A percentile compares a stretch with the other conserved stretches of the same genome.
These are phyloP conservation scores for Candida glucosophila DNA, from an alignment of 1,139 yeast genomes.

Conservation along the genomic window DNA sequence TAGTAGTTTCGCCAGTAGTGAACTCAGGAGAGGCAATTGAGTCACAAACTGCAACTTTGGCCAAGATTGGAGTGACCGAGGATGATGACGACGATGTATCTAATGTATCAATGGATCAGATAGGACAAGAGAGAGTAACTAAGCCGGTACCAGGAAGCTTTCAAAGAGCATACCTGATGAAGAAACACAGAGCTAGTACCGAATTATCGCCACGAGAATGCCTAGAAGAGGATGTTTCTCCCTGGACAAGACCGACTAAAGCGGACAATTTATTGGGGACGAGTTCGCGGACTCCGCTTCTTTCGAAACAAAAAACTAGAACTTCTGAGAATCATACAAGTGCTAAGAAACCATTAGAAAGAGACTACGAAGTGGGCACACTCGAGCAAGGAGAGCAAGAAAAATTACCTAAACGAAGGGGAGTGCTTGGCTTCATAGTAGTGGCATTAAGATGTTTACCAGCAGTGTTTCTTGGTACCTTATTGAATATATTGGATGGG, in stretches of 20 bases:
- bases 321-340: background rate
- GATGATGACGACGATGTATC: slow-evolving; percentile 11
- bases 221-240: too few relatives aligned
- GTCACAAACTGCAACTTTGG: slow-evolving; percentile 57
- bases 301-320: background rate
- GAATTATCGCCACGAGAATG: too few relatives aligned
- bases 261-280: too few relatives aligned
- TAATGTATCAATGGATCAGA: background rate
- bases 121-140: background rate
- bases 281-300: background rate
- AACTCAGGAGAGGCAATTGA: slow-evolving; percentile 45
- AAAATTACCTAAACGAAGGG: background rate
- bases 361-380: background rate
- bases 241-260: too few relatives aligned
- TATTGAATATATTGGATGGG: slow-evolving; percentile 85
- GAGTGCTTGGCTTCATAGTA: background rate
- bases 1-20: slow-evolving; percentile 26
- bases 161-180: background rate
- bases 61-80: slow-evolving; percentile 50
- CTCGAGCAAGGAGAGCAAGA: background rate
- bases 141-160: background rate
- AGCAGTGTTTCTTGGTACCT: slow-evolving; percentile 75
- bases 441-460: slow-evolving; percentile 28
- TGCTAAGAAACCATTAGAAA: too few relatives aligned
- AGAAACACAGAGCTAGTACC: too few relatives aligned